Percentiles rank a stretch among this genome's conserved stretches.
Evolutionary conservation across 768 basidiomycete genomes (phyloP).

Genomic region (Pleurotus citrinopileatus): DNA sequence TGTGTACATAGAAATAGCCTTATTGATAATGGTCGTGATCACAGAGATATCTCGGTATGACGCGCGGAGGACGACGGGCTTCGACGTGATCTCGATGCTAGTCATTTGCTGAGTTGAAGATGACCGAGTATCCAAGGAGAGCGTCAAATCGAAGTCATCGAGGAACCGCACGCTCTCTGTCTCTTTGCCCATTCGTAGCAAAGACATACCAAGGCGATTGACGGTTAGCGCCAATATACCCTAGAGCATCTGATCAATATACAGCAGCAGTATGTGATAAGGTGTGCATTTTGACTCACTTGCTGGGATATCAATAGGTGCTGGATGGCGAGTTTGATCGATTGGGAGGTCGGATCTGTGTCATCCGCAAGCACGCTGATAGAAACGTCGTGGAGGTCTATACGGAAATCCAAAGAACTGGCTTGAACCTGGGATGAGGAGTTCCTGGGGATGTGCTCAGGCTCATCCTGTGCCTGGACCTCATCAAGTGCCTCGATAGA

Average conservation of each 20-base stretch:
- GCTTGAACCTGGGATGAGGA: constrained; percentile 15
- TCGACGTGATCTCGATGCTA: constrained; percentile 76
- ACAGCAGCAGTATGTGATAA: not conserved
- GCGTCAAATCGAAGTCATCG: constrained; percentile 86
- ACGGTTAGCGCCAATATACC: constrained; percentile 79
- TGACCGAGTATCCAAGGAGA: constrained; percentile 85
- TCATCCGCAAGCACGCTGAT: constrained; percentile 89
- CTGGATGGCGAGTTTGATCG: constrained; percentile 80
- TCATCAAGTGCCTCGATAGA: not conserved
- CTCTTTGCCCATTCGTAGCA: constrained; percentile 81
- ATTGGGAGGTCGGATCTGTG: constrained; percentile 71
- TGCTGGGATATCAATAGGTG: constrained; percentile 90
- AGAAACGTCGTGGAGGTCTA: constrained; percentile 89
- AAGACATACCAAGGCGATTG: constrained; percentile 87
- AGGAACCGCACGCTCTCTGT: constrained; percentile 87
- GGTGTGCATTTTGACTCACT: constrained; percentile 41
- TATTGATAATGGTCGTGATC: constrained; percentile 83
- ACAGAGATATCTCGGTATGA: constrained; percentile 93
- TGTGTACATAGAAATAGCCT: constrained; percentile 77
- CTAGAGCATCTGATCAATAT: constrained; percentile 35
- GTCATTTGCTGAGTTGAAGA: constrained; percentile 68
- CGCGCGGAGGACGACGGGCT: constrained; percentile 89
- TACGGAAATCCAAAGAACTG: constrained; percentile 54
- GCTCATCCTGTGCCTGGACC: constrained; percentile 9
- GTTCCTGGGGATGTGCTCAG: constrained; percentile 13